Conservation (phyloP, 805 yeast species). For the Nadsonia fulvescens region DNA sequence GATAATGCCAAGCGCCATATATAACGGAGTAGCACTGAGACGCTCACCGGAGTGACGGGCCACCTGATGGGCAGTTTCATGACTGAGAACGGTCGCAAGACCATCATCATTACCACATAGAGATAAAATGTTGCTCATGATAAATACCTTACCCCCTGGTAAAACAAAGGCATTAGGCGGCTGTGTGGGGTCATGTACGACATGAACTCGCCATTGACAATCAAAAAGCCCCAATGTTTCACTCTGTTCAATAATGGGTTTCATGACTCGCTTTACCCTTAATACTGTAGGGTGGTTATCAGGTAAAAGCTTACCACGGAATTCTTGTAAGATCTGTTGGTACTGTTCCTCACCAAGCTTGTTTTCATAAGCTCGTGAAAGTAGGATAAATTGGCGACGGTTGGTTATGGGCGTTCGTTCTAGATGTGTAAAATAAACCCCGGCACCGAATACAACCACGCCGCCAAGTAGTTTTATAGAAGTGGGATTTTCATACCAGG, state of each 20-base stretch:
- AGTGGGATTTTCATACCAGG: too few relatives aligned
- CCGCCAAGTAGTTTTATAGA: slow-evolving; percentile 15
- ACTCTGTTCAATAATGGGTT: slow-evolving; percentile 31
- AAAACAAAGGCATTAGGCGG: slow-evolving; percentile 94
- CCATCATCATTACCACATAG: slow-evolving; percentile 76
- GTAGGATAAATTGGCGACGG: slow-evolving; percentile 52
- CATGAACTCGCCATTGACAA: slow-evolving; percentile 61
- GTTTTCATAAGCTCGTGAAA: slow-evolving; percentile 46
- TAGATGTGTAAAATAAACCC: slow-evolving; percentile 31
- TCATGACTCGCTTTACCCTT: slow-evolving; percentile 44
- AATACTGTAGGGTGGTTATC: slow-evolving; percentile 37
- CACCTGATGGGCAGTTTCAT: slow-evolving; percentile 85
- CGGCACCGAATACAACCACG: slow-evolving; percentile 15
- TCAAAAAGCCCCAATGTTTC: slow-evolving; percentile 8
- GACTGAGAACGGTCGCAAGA: slow-evolving; percentile 84
- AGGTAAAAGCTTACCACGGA: slow-evolving; percentile 37
- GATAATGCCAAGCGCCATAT: slow-evolving; percentile 32
- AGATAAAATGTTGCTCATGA: slow-evolving; percentile 60
- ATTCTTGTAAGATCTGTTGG: slow-evolving; percentile 38
- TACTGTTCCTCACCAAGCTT: slow-evolving; percentile 49
- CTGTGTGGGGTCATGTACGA: slow-evolving; percentile 46
- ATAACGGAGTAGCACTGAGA: slow-evolving; percentile 58
- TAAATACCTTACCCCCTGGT: slow-evolving; percentile 92
- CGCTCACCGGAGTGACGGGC: slow-evolving; percentile 85
- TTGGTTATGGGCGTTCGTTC: slow-evolving; percentile 73